Conservation (phyloP, 352 stramenopile genomes). For the Phytophthora kernoviae region DNA sequence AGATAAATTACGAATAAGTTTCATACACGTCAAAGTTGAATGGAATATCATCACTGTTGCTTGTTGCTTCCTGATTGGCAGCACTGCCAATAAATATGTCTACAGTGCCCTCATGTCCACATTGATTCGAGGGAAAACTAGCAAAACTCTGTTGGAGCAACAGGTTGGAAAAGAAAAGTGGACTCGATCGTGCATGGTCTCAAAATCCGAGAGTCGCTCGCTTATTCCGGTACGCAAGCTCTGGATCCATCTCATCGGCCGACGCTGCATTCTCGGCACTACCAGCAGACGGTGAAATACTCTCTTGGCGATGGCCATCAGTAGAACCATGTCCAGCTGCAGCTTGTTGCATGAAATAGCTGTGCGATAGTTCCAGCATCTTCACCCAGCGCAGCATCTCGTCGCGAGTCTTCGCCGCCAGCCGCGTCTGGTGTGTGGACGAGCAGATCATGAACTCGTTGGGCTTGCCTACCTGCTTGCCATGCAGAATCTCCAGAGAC, state of each 20-base stretch:
- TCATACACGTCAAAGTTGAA: too few relatives aligned
- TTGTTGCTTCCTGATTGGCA: too few relatives aligned
- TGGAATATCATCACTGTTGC: background rate
- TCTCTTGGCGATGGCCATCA: constrained; percentile 22
- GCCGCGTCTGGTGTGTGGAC: constrained; percentile 73
- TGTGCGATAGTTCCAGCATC: constrained; percentile 56
- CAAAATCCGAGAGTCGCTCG: constrained; percentile 79
- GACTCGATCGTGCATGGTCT: constrained; percentile 1
- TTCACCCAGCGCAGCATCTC: constrained; percentile 81
- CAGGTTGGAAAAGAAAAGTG: constrained; percentile 19
- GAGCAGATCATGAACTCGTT: constrained; percentile 84
- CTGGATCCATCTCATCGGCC: constrained; percentile 26
- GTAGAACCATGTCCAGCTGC: constrained; percentile 22
- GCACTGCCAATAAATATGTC: constrained; percentile 40
- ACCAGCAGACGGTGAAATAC: constrained; percentile 29
- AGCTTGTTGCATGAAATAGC: constrained; percentile 51
- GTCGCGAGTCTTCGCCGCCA: constrained; percentile 68
- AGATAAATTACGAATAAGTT: too few relatives aligned
- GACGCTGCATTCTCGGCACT: constrained; percentile 26
- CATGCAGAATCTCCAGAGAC: constrained; percentile 74
- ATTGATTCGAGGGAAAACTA: constrained; percentile 1
- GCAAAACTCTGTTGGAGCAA: constrained; percentile 33
- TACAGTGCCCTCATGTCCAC: constrained; percentile 16
- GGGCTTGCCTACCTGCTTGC: constrained; percentile 67
- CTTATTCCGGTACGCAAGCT: constrained; percentile 47